These are phyloP conservation scores for Micractinium conductrix DNA, from an alignment of 139 green algal species.

Conservation along the genomic window DNA sequence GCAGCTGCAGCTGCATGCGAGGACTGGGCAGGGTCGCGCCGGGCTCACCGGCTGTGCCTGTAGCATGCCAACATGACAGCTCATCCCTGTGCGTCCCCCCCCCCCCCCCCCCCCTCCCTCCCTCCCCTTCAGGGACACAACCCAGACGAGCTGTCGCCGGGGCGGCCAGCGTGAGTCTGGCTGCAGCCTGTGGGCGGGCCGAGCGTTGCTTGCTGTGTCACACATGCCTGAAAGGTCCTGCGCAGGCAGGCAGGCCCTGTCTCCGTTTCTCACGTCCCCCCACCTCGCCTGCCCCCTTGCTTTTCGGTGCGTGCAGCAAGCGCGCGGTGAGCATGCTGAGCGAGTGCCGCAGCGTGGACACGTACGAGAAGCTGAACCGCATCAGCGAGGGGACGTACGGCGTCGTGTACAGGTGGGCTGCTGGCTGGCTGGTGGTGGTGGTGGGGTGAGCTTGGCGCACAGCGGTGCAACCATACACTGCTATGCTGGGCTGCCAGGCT, in stretches of 20 bases:
- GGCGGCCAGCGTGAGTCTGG: neutral
- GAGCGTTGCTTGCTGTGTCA: neutral
- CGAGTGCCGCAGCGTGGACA: conserved; percentile 85
- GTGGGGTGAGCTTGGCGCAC: no score
- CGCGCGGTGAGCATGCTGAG: conserved; percentile 58
- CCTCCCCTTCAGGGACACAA: no score
- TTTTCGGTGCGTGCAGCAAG: neutral
- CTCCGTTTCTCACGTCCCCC: no score
- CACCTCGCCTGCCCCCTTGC: neutral
- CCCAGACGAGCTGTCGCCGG: neutral
- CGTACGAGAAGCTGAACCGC: conserved; percentile 84
- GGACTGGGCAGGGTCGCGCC: no score
- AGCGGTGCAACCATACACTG: no score
- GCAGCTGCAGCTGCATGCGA: no score
- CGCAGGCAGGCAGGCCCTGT: neutral
- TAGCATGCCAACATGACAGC: no score
- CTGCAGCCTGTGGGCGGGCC: neutral
- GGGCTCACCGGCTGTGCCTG: no score
- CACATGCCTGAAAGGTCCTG: neutral
- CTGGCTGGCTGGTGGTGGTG: neutral
- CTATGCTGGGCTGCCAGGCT: no score
- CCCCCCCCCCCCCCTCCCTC: no score
- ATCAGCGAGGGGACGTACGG: conserved; percentile 93
- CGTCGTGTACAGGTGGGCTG: conserved; percentile 78
- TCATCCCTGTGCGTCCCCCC: no score